Evolutionary conservation across 2,329 filamentous ascomycete species (phyloP).

Genomic region (Fusarium palustre): DNA sequence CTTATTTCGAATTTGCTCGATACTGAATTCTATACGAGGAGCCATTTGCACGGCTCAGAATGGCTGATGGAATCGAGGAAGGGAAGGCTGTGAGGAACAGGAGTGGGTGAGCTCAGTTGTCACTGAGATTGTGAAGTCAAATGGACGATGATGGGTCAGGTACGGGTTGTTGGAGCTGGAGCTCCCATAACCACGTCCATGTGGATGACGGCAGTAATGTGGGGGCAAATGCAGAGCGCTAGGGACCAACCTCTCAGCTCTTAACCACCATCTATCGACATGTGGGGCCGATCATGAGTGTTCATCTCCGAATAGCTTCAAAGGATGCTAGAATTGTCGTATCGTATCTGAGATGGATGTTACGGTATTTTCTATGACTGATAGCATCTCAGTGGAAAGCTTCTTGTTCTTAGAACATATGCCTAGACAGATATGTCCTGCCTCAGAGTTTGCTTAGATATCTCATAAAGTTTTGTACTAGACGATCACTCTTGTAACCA

Average conservation of each 20-base stretch:
- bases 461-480: background rate
- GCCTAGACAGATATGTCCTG: background rate
- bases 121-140: slow-evolving; percentile 6
- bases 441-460: background rate
- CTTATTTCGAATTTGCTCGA: slow-evolving; percentile 81
- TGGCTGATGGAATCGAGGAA: slow-evolving; percentile 21
- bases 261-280: background rate
- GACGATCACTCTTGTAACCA: background rate
- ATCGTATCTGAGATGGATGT: background rate
- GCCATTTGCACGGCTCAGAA: slow-evolving; percentile 70
- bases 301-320: slow-evolving; percentile 1
- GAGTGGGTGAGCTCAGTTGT: slow-evolving; percentile 34
- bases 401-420: background rate
- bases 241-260: background rate
- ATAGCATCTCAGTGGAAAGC: background rate
- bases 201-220: slow-evolving; percentile 40
- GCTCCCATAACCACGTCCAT: background rate
- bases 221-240: slow-evolving; percentile 14
- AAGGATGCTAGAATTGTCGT: too few relatives aligned
- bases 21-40: slow-evolving; percentile 77
- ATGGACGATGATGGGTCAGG: slow-evolving; percentile 5
- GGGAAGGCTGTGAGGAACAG: slow-evolving; percentile 10
- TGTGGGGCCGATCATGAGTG: slow-evolving; percentile 15
- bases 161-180: slow-evolving; percentile 22
- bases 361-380: background rate